These are phyloP conservation scores for Sporopachydermia cereana DNA, from an alignment of 1,139 yeast species.

Conservation along the genomic window DNA sequence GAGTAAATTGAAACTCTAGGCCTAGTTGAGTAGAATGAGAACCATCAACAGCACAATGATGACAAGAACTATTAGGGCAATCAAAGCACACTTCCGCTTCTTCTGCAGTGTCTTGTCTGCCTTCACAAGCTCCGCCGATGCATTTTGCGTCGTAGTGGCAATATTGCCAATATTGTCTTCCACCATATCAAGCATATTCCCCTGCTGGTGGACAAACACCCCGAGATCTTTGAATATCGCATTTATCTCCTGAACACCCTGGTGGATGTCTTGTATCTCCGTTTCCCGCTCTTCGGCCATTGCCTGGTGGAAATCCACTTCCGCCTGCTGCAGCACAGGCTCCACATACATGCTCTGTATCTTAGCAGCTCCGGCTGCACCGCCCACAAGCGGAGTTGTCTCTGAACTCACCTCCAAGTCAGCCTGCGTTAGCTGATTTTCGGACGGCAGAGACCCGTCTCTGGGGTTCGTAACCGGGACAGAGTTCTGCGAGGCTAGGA, in stretches of 20 bases:
- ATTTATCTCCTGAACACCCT: constrained; percentile 75
- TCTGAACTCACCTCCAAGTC: constrained; percentile 18
- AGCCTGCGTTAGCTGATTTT: constrained; percentile 18
- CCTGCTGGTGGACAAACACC: constrained; percentile 69
- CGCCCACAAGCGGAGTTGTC: constrained; percentile 17
- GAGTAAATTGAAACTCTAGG: too few species aligned
- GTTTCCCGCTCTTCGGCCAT: constrained; percentile 62
- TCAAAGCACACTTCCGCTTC: constrained; percentile 66
- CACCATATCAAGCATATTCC: constrained; percentile 69
- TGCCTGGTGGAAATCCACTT: constrained; percentile 59
- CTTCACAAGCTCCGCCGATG: constrained; percentile 53
- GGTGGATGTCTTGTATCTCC: constrained; percentile 60
- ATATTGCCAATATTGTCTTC: constrained; percentile 65
- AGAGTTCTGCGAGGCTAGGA: constrained; percentile 18
- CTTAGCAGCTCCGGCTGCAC: constrained; percentile 20
- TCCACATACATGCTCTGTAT: constrained; percentile 24
- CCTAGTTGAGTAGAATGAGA: constrained; percentile 28
- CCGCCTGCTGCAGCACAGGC: constrained; percentile 39
- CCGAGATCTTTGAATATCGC: constrained; percentile 76
- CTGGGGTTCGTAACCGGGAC: constrained; percentile 15
- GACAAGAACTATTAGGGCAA: constrained; percentile 38
- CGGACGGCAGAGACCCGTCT: constrained; percentile 20
- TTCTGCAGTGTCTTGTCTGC: constrained; percentile 67
- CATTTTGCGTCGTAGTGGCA: constrained; percentile 58
- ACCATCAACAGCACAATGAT: constrained; percentile 33